phyloP scores from a whole-genome alignment of 2,329 filamentous ascomycete species.

The Colletotrichum sublineola region DNA sequence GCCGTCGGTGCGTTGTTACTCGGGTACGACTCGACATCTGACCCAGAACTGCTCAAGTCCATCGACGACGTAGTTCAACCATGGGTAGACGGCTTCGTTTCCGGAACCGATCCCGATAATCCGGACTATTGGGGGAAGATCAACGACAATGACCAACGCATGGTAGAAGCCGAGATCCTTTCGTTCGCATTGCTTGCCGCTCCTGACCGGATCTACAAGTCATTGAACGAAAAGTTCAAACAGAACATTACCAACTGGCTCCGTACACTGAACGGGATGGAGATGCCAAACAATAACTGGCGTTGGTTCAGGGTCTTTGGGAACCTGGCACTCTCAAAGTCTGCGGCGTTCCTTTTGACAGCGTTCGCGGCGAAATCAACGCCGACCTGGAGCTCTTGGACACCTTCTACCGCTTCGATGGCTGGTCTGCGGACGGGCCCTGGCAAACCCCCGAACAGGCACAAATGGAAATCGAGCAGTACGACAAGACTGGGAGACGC shows the following conservation, averaged over 20 bases:
- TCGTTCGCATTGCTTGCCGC: slow-evolving; percentile 62
- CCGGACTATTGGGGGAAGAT: slow-evolving; percentile 63
- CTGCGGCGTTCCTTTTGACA: slow-evolving; percentile 52
- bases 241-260: slow-evolving; percentile 58
- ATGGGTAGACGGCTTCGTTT: slow-evolving; percentile 51
- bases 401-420: slow-evolving; percentile 58
- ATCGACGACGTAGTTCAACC: slow-evolving; percentile 42
- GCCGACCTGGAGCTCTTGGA: slow-evolving; percentile 60
- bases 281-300: slow-evolving; percentile 65
- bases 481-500: slow-evolving; percentile 43
- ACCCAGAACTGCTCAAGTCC: neutral
- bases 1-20: slow-evolving; percentile 57
- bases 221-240: slow-evolving; percentile 48
- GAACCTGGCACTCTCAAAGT: slow-evolving; percentile 60
- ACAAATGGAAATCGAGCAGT: slow-evolving; percentile 32
- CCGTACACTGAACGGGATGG: slow-evolving; percentile 56
- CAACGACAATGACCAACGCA: slow-evolving; percentile 61
- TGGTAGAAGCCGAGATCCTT: slow-evolving; percentile 68
- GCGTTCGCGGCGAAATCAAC: slow-evolving; percentile 54
- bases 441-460: slow-evolving; percentile 52
- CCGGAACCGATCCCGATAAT: slow-evolving; percentile 51
- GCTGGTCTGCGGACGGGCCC: slow-evolving; percentile 62
- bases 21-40: slow-evolving; percentile 46
- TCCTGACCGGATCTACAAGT: slow-evolving; percentile 53
- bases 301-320: slow-evolving; percentile 66